Evolutionary conservation across 768 basidiomycete genomes (phyloP), one percentile per base, ranked within the genome.

Genomic region (Tylopilus sp.): DNA sequence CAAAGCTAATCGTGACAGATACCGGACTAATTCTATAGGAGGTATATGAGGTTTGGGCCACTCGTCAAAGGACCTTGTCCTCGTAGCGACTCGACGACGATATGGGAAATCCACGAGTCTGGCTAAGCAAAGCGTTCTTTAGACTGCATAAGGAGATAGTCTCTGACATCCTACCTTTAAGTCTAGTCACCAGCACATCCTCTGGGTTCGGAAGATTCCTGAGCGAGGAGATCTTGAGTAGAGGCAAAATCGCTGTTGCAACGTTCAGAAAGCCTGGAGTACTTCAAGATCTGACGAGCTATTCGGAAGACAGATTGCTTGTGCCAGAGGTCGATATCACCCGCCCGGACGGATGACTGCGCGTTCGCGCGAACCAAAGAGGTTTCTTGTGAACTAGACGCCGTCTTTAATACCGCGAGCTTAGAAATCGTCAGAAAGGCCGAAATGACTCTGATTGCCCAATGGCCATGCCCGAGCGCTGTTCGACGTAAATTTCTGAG

Each of bases 151-250:
- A 5, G 17, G 25, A 37, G 16, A 29, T 1, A 1, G 36, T 16
- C 11, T 19, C 45, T 45, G 16, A 58, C 14, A 3, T 6, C n/a
- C 3, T 3, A 2, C 11, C 31, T 2, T n/a, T n/a, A n/a, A n/a
- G n/a, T n/a, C 17, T 19, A 75, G 78, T 76, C 24, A 76, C 72
- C 10, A 75, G 76, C 6, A 58, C 74, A n/a, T 72, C 70, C 0
- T 63, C 72, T 7, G 75, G 77, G 10, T 66, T 78, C 40, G 77
- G 76, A 12, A 68, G 61, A 25, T 37, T 54, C 16, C 57, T 73
- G 47, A 60, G 65, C 2, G 69, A 75, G 52, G 49, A 33, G 17
- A 64, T 65, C 37, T 66, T 78, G 37, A 50, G 43, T 12, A 56
- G 60, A 6, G 76, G 76, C 21, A 72, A 74, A 45, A 70, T 61